Base-by-base conservation (phyloP, 306 rosid genomes). In the Crotalaria pallida region DNA sequence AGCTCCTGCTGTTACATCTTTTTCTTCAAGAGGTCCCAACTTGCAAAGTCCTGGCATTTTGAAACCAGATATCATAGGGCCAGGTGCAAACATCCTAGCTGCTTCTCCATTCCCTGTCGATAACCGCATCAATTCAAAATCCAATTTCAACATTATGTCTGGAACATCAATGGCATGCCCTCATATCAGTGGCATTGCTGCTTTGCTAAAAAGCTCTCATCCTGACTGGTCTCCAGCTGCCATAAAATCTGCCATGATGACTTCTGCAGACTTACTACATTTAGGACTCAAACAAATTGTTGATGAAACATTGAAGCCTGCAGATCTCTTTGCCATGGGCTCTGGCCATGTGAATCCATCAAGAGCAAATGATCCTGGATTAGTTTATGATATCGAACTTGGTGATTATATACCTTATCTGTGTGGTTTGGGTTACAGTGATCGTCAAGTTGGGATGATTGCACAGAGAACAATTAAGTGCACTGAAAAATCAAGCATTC, bases 91-190 rank as follows among this genome's bases (percentile, higher is more conserved):
- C 84, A 82, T 89, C 78, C 80, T 89, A 57, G 88, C 93, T 34
- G 88, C 91, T 11, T 87, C 88, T 91, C 85, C 93, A 17, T 82
- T 89, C 77, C 81, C 91, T n/a, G 52, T 80, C 7, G 56, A 74
- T 34, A 82, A 85, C 40, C 62, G 0, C 57, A 77, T 87, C 10
- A 17, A 74, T 56, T 73, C 88, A 29, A 80, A 76, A 41, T 12
- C 76, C 73, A 74, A 56, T 56, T 89, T 85, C 84, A 85, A 85
- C 77, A 73, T 89, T 24, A 64, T 78, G 36, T 89, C 96, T 3
- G 96, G 96, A 58, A 89, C 92, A 70, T 87, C 92, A 64, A 87
- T 89, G 92, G 66, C 96, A 60, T 89, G 92, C 53, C 90, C 96
- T 16, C 92, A 89, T 89, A 86, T 89, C 19, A 87, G 92, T 50